These are phyloP conservation scores for Yamadazyma oceani DNA, from an alignment of 1,139 yeast genomes.

Conservation along the genomic window DNA sequence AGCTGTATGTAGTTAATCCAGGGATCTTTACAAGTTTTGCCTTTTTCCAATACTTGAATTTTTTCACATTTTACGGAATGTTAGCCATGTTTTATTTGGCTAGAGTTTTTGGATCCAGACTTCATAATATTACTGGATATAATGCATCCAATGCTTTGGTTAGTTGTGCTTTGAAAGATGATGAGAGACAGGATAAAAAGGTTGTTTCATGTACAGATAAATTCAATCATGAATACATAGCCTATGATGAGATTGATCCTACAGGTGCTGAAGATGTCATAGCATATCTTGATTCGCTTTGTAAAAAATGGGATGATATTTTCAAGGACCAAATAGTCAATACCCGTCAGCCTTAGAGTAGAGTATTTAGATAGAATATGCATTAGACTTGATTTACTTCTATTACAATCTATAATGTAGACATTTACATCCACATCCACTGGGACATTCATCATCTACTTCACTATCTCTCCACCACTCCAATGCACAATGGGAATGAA, in stretches of 20 bases:
- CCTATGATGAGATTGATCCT: slow-evolving; percentile 53
- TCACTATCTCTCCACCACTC: slow-evolving; percentile 70
- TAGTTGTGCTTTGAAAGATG: slow-evolving; percentile 32
- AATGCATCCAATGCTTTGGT: slow-evolving; percentile 85
- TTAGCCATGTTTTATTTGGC: slow-evolving; percentile 79
- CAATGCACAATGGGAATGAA: slow-evolving; percentile 77
- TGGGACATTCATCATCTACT: slow-evolving; percentile 63
- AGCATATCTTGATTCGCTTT: slow-evolving; percentile 55
- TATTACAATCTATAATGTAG: slow-evolving; percentile 26
- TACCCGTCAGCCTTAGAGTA: slow-evolving; percentile 35
- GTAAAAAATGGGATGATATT: slow-evolving; percentile 57
- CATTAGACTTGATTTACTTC: background rate
- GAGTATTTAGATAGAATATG: background rate
- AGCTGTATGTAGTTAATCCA: slow-evolving; percentile 83
- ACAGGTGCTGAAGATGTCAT: slow-evolving; percentile 67
- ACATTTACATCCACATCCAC: slow-evolving; percentile 90
- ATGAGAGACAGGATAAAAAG: slow-evolving; percentile 53
- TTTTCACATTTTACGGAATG: slow-evolving; percentile 85
- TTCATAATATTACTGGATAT: slow-evolving; percentile 88
- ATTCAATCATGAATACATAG: slow-evolving; percentile 64
- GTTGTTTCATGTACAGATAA: slow-evolving; percentile 73
- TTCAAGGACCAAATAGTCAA: slow-evolving; percentile 70
- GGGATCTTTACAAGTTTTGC: slow-evolving; percentile 90
- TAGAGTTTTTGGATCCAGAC: slow-evolving; percentile 75
- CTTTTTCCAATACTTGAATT: slow-evolving; percentile 71